Percentiles rank a stretch among this genome's conserved stretches.
phyloP scores from a whole-genome alignment of 176 grass and related monocot genomes.

The maize (Zea mays) region DNA sequence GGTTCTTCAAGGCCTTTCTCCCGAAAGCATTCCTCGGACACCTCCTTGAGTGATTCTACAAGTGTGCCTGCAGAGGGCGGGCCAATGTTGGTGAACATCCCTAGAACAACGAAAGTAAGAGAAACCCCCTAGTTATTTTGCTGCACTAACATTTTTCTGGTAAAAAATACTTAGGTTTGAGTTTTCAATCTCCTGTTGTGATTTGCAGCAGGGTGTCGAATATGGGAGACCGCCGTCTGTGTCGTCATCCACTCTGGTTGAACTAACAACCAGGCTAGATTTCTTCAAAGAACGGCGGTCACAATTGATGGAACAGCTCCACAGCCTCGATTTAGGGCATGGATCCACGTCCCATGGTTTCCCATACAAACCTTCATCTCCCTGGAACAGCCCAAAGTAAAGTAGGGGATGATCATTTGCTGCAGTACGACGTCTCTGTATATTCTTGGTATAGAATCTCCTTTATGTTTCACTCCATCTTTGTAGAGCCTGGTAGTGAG shows the following conservation, averaged over 20 bases:
- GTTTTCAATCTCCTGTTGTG: slow-evolving; percentile 8
- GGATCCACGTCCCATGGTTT: slow-evolving; percentile 56
- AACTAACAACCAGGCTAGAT: slow-evolving; percentile 84
- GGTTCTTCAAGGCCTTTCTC: slow-evolving; percentile 71
- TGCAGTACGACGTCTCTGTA: slow-evolving; percentile 29
- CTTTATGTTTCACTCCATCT: background rate
- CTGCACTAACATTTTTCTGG: background rate
- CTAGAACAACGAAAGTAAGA: slow-evolving; percentile 64
- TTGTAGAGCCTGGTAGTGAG: slow-evolving; percentile 44
- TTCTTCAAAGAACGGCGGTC: slow-evolving; percentile 97
- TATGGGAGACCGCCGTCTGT: slow-evolving; percentile 53
- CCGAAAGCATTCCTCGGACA: slow-evolving; percentile 69
- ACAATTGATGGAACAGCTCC: slow-evolving; percentile 96
- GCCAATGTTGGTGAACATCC: slow-evolving; percentile 44
- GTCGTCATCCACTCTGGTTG: slow-evolving; percentile 90
- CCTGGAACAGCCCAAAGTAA: slow-evolving; percentile 77
- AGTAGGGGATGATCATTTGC: slow-evolving; percentile 11
- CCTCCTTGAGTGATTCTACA: slow-evolving; percentile 56
- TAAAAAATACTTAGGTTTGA: background rate
- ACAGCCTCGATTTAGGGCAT: slow-evolving; percentile 90
- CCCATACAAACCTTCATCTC: slow-evolving; percentile 74
- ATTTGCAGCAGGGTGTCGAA: slow-evolving; percentile 44
- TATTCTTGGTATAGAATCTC: slow-evolving; percentile 48
- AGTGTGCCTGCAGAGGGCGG: slow-evolving; percentile 49
- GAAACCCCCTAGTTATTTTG: slow-evolving; percentile 5